phyloP scores from a whole-genome alignment of 352 stramenopile genomes.

The Sclerospora graminicola region DNA sequence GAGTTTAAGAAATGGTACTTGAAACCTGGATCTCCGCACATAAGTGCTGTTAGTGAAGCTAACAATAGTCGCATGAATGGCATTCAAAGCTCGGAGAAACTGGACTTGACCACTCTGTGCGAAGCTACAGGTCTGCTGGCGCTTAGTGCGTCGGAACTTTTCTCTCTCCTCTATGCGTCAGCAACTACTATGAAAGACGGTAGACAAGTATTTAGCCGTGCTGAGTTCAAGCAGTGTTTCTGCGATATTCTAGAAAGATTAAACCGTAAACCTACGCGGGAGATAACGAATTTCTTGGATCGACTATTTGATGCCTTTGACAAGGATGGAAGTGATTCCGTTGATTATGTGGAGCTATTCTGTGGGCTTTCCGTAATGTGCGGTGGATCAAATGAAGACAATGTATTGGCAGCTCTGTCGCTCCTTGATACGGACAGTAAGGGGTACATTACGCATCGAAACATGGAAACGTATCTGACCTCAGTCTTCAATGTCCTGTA shows the following conservation, averaged over 20 bases:
- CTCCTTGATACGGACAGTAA: constrained; percentile 79
- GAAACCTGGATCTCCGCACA: constrained; percentile 40
- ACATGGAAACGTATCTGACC: constrained; percentile 77
- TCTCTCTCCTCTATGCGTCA: constrained; percentile 39
- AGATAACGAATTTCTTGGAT: constrained; percentile 55
- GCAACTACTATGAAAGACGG: constrained; percentile 8
- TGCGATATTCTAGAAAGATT: constrained; percentile 51
- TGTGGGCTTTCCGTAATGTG: constrained; percentile 71
- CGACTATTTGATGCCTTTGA: constrained; percentile 76
- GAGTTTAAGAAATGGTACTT: constrained; percentile 75
- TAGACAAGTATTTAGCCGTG: constrained; percentile 31
- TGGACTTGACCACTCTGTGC: constrained; percentile 26
- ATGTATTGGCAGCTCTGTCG: constrained; percentile 68
- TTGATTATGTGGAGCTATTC: constrained; percentile 74
- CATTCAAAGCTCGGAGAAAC: constrained; percentile 4
- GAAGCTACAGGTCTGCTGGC: constrained; percentile 43
- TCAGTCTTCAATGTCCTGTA: constrained; percentile 70
- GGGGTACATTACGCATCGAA: constrained; percentile 69
- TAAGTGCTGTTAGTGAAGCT: constrained; percentile 12
- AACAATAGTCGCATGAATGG: constrained; percentile 4
- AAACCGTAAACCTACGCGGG: constrained; percentile 34
- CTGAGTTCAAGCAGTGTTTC: constrained; percentile 63
- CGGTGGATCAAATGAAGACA: constrained; percentile 59
- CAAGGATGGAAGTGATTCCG: constrained; percentile 41
- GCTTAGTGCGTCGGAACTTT: constrained; percentile 46